Evolutionary conservation across 345 rosid species (phyloP), one percentile per base, ranked within the genome.

Genomic region (Passiflora organensis): DNA sequence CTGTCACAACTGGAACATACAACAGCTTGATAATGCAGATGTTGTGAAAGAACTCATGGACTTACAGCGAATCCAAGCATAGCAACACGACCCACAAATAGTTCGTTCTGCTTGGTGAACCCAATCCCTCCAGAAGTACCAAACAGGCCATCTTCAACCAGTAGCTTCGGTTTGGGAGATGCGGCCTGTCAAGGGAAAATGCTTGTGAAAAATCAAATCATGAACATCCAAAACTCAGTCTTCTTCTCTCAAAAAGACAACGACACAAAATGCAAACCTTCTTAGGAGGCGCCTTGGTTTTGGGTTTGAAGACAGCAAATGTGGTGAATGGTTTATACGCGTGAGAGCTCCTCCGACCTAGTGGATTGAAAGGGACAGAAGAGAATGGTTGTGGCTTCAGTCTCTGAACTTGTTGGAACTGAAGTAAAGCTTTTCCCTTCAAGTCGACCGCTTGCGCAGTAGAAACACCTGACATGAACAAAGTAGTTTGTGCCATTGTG

Each of bases 81-180:
- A 64, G 98, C 98, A 12, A 91, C 98, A 53, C 98, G 96, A n/a
- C 98, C 96, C 1, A 91, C 98, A 41, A 91, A 91, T 66, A 91
- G 93, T 67, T 91, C 98, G 48, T 91, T 91, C 57, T 75, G 78
- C 80, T 91, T 91, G 0, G 98, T 91, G 67, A 91, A 91, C 69
- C 98, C 98, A 37, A 91, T 84, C 37, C 98, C 98, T 19, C 98
- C 98, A 0, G 96, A 91, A 0, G 98, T 91, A 10, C 98, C 98
- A 22, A 91, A 91, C 22, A 91, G 65, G 6, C 98, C 98, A 42
- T 88, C 96, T 60, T 91, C 98, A 42, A 82, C 84, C 63, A 80
- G 82, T n/a, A 14, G 63, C 71, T 81, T 87, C 11, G 74, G 58
- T 65, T 56, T 58, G 39, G 53, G 21, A 41, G n/a, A n/a, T n/a